Conservation (phyloP, 768 basidiomycete genomes). For the Hortiboletus flavorubellus region DNA sequence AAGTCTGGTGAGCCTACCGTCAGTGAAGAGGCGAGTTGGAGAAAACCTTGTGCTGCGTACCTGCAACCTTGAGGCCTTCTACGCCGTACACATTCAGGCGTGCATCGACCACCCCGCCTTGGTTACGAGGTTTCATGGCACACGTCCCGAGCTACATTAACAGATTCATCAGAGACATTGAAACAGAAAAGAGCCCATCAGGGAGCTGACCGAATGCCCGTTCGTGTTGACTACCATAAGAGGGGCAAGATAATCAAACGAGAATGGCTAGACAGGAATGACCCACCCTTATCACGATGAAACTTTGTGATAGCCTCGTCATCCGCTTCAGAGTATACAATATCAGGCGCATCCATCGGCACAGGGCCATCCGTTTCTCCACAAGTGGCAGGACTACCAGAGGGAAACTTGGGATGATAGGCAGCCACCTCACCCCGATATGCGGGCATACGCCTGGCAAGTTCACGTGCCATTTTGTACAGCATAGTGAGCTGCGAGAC, state of each 20-base stretch:
- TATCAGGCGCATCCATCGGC: slow-evolving; percentile 26
- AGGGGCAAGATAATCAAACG: too few species aligned
- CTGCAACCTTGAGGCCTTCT: slow-evolving; percentile 56
- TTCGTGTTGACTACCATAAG: background rate
- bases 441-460: too few species aligned
- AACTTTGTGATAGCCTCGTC: slow-evolving; percentile 32
- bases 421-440: too few species aligned
- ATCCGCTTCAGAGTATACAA: slow-evolving; percentile 35
- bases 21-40: background rate
- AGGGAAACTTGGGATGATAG: too few species aligned
- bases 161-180: background rate
- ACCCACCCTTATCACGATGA: slow-evolving; percentile 17
- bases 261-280: background rate
- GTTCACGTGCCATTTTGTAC: too few species aligned
- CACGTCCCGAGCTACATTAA: slow-evolving; percentile 57
- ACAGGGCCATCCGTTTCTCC: slow-evolving; percentile 17
- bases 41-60: slow-evolving; percentile 24
- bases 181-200: too few species aligned
- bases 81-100: slow-evolving; percentile 62
- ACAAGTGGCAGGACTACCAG: too few species aligned
- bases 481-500: slow-evolving; percentile 41
- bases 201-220: slow-evolving; percentile 17
- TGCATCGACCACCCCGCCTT: slow-evolving; percentile 61
- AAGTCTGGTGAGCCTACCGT: slow-evolving; percentile 25
- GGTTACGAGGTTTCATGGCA: slow-evolving; percentile 60